Base-by-base conservation (phyloP, 2,329 filamentous ascomycete species). In the Didymella keratinophila region DNA sequence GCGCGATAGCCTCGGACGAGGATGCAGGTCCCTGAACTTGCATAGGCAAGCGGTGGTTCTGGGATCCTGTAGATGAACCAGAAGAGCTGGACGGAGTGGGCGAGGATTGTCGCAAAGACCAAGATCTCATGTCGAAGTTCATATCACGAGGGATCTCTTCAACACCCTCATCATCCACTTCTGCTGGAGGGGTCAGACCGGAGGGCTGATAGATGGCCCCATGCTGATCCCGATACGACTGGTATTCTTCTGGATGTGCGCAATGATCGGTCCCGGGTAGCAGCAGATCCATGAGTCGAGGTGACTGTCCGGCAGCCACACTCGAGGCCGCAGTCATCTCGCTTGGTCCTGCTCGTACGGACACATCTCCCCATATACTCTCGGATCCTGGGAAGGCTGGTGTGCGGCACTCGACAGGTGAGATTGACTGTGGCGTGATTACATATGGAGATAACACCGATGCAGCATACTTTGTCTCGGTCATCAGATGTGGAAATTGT, bases 1-100 rank as follows among this genome's bases (percentile, higher is more conserved):
- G 72, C 49, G 86, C 83, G 21, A 90, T 77, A 79, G 86, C 85
- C 62, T 90, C 88, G 10, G 84, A 81, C 54, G 85, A 86, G 36
- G 78, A 79, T 32, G 79, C 71, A 54, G 79, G 75, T 27, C 87
- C 74, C n/a, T 76, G 74, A 5, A 83, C 83, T 54, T 83, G 79
- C 21, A 71, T 71, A 42, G 81, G 79, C 4, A 75, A 59, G 5
- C 61, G 52, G 27, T 65, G 57, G 6, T 60, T 52, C 9, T 50
- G 59, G 5, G 69, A 73, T 32, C 70, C 71, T 16, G 70, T 60
- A 21, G 70, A 78, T 6, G 71, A 78, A 42, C 61, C 72, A 6
- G 70, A 78, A 3, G 73, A 76, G 49, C 68, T 71, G 2, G 74
- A 77, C 6, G 66, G 67, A 2, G 69, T 65, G n/a, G 76, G 75